A percentile compares a stretch with the other conserved stretches of the same genome.
phyloP scores from a whole-genome alignment of 2,329 filamentous ascomycete species.

The Furcasterigmium sp. region DNA sequence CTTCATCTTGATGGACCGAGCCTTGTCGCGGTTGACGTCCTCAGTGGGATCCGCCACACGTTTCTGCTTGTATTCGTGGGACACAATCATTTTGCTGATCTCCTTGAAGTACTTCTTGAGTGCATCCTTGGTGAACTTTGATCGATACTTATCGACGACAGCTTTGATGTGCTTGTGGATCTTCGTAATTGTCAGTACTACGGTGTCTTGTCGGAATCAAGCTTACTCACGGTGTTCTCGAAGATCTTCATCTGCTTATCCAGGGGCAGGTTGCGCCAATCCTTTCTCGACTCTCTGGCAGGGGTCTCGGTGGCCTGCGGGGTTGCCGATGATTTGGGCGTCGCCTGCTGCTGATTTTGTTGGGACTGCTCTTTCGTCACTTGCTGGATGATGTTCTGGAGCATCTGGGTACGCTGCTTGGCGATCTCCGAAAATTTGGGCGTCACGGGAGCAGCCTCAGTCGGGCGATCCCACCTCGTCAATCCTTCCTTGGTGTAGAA shows the following conservation, averaged over 20 bases:
- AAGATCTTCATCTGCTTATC: conserved; percentile 96
- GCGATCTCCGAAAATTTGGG: conserved; percentile 61
- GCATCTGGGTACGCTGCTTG: conserved; percentile 59
- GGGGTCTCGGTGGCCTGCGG: conserved; percentile 54
- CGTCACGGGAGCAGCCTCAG: conserved; percentile 59
- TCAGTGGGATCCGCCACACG: conserved; percentile 75
- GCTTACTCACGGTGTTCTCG: conserved; percentile 73
- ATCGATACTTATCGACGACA: conserved; percentile 79
- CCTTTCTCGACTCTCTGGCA: conserved; percentile 54
- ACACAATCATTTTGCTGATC: conserved; percentile 81
- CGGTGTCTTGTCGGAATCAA: conserved; percentile 4
- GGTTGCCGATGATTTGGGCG: conserved; percentile 52
- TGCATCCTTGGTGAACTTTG: conserved; percentile 79
- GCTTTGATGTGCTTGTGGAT: conserved; percentile 61
- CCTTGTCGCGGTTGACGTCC: conserved; percentile 68
- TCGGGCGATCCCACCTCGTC: conserved; percentile 80
- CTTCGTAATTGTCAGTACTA: conserved; percentile 7
- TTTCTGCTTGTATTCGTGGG: conserved; percentile 85
- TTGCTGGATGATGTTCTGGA: conserved; percentile 81
- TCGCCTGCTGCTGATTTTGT: conserved; percentile 13
- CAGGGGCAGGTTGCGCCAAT: conserved; percentile 63
- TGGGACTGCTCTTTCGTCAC: conserved; percentile 64
- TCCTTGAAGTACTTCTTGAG: conserved; percentile 59
- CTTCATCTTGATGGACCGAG: conserved; percentile 76
- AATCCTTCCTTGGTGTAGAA: conserved; percentile 77